Evolutionary conservation across 2,329 filamentous ascomycete species (phyloP), one percentile per base, ranked within the genome.

Genomic region (Ceratocystiopsis brevicomis): DNA sequence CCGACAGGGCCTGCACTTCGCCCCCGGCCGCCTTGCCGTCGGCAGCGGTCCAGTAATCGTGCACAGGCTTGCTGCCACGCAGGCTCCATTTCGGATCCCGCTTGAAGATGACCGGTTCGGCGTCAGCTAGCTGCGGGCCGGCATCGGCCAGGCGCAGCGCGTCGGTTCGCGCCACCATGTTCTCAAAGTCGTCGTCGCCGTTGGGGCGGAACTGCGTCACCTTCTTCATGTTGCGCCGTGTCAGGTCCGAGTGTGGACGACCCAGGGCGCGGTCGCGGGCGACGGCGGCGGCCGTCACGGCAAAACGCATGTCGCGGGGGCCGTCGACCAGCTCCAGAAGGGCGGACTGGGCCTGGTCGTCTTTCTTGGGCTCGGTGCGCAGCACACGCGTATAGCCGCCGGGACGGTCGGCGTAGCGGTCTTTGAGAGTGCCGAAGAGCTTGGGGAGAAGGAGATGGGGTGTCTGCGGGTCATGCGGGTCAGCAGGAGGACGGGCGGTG

Each of bases 261-360:
- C 75, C 69, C 14, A 75, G 59, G 40, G 59, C 55, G 45, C 67
- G 61, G 54, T 76, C 70, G 19, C 76, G 69, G 38, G 83, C 84
- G 8, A 96, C 69, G 0, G 84, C 78, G 53, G 81, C 81, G 21
- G 90, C 90, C 3, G 87, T 94, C 73, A 96, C 78, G 54, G 85
- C 84, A 63, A 95, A 95, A 33, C 87, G 81, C 67, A 94, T 83
- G 61, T 98, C 90, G 58, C 79, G 81, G 33, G 86, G 85, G 34
- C 88, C 87, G 61, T 98, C 90, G 48, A 98, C 87, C 32, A 98
- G 73, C 63, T 96, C 86, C 40, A 98, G 77, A 50, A 98, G 87
- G 18, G 90, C 88, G 33, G 81, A 87, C 49, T 78, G 74, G 10
- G 83, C 88, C 64, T 95, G 85, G 60, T 96, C 88, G 58, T 69